Evolutionary conservation across 352 stramenopile genomes (phyloP).

Genomic region (Globisporangium cederbergense): DNA sequence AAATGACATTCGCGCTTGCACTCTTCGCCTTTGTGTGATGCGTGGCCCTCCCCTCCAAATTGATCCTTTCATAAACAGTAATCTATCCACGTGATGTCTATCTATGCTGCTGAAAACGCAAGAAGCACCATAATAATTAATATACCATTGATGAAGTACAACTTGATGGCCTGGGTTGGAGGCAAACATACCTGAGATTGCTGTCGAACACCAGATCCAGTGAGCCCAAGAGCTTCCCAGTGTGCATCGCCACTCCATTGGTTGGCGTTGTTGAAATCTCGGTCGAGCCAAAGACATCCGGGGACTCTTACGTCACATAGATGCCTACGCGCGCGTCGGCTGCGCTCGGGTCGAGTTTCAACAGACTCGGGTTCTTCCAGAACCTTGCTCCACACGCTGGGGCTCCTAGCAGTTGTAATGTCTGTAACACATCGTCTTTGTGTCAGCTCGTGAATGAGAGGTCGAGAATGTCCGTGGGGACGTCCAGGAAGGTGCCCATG

Average conservation of each 20-base stretch:
- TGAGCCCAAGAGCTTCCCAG: neutral
- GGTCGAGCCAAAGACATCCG: slow-evolving; percentile 35
- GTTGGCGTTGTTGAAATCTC: slow-evolving; percentile 16
- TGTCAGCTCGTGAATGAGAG: slow-evolving; percentile 36
- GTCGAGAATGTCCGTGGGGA: slow-evolving; percentile 51
- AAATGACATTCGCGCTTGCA: neutral
- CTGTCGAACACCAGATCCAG: neutral
- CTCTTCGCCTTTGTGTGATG: too few relatives aligned
- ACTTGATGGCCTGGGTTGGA: too few relatives aligned
- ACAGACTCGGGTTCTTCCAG: slow-evolving; percentile 35
- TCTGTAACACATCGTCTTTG: slow-evolving; percentile 14
- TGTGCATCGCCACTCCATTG: neutral
- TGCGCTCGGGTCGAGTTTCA: slow-evolving; percentile 23
- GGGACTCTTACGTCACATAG: slow-evolving; percentile 36
- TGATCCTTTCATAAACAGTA: too few relatives aligned
- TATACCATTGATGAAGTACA: too few relatives aligned
- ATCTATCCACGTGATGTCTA: too few relatives aligned
- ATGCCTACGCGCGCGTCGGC: slow-evolving; percentile 34
- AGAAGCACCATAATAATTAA: too few relatives aligned
- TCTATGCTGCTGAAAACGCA: too few relatives aligned
- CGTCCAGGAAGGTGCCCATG: slow-evolving; percentile 60
- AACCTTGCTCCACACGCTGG: slow-evolving; percentile 37
- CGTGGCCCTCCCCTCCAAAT: too few relatives aligned
- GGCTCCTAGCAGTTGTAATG: slow-evolving; percentile 26
- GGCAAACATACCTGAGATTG: too few relatives aligned